Evolutionary conservation across 257 asterid genomes (phyloP).

Genomic region (Solanum okadae): DNA sequence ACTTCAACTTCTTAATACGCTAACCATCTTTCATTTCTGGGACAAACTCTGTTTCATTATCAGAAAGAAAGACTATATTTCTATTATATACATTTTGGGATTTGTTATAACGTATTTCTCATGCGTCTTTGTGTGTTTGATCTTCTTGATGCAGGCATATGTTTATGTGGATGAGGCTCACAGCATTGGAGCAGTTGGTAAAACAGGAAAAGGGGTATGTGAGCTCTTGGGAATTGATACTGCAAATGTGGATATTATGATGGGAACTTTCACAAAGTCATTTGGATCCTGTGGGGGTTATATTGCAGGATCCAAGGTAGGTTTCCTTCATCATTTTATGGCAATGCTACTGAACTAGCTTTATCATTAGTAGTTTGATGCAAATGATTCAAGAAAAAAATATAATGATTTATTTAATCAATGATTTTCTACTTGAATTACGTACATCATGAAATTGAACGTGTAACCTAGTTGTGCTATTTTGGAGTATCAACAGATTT

Average conservation of each 20-base stretch:
- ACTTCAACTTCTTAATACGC: neutral
- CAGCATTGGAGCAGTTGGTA: slow-evolving; percentile 97
- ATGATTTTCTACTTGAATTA: too few species aligned
- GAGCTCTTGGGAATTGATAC: slow-evolving; percentile 94
- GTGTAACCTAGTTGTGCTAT: neutral
- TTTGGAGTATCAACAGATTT: neutral
- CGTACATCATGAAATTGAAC: neutral
- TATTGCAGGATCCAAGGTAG: slow-evolving; percentile 93
- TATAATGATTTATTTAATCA: neutral
- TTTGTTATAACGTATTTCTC: neutral
- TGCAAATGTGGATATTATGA: slow-evolving; percentile 87
- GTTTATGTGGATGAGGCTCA: slow-evolving; percentile 97
- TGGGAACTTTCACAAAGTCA: slow-evolving; percentile 98
- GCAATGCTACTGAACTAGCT: neutral
- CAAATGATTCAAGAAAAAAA: neutral
- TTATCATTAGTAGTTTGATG: neutral
- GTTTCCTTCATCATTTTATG: neutral
- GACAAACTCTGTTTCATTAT: neutral
- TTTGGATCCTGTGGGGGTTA: slow-evolving; percentile 99
- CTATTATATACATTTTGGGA: neutral
- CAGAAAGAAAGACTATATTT: neutral
- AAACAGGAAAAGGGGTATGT: slow-evolving; percentile 93
- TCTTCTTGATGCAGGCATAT: slow-evolving; percentile 46
- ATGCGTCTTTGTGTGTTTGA: neutral
- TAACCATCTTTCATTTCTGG: neutral